phyloP scores from a whole-genome alignment of 2,329 filamentous ascomycete species.

The Bipolaris oryzae region DNA sequence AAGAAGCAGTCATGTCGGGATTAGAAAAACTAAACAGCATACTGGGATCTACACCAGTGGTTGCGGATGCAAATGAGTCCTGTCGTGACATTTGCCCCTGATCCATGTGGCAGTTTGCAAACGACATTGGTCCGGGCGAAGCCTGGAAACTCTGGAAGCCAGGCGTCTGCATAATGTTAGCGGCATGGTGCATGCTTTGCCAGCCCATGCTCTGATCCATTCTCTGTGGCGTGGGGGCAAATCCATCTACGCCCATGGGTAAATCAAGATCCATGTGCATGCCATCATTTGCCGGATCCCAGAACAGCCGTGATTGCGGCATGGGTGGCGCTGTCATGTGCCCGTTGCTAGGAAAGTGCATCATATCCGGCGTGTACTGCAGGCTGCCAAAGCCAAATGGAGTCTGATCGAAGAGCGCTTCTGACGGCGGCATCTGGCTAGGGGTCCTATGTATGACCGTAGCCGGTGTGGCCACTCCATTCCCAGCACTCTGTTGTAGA shows the following conservation, averaged over 20 bases:
- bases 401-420: slow-evolving; percentile 45
- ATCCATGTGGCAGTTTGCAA: slow-evolving; percentile 27
- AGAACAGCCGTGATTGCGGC: slow-evolving; percentile 55
- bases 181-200: slow-evolving; percentile 38
- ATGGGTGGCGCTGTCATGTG: slow-evolving; percentile 63
- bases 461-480: slow-evolving; percentile 41
- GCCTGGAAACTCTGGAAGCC: slow-evolving; percentile 43
- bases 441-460: slow-evolving; percentile 52
- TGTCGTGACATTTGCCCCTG: slow-evolving; percentile 29
- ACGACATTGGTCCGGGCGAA: slow-evolving; percentile 33
- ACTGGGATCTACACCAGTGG: slow-evolving; percentile 55
- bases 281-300: slow-evolving; percentile 41
- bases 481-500: slow-evolving; percentile 38
- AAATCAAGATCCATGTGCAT: slow-evolving; percentile 46
- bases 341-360: slow-evolving; percentile 59
- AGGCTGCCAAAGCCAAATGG: slow-evolving; percentile 58
- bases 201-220: slow-evolving; percentile 39
- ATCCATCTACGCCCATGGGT: slow-evolving; percentile 39
- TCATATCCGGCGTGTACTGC: slow-evolving; percentile 64
- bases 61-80: slow-evolving; percentile 44
- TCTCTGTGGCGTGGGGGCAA: slow-evolving; percentile 45
- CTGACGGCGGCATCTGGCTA: slow-evolving; percentile 33
- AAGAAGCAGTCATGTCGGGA: slow-evolving; percentile 35
- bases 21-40: slow-evolving; percentile 53
- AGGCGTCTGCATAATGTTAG: slow-evolving; percentile 42